phyloP scores from a whole-genome alignment of 768 basidiomycete species.

The Tulasnella sp. region DNA sequence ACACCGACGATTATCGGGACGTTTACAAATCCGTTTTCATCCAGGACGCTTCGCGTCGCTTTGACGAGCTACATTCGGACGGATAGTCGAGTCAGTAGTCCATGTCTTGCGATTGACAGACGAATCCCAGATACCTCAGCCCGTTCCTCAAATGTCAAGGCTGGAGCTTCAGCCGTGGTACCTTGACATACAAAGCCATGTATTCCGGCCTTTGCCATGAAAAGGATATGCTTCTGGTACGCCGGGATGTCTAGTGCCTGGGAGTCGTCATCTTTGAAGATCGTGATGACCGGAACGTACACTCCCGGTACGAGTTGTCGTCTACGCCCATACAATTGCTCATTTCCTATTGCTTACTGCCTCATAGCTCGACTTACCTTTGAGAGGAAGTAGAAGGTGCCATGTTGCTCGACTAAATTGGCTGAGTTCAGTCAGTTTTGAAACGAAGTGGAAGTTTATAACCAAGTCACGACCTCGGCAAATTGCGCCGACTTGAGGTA shows the following conservation, averaged over 20 bases:
- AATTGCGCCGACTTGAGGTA: background rate
- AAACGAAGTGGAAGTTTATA: background rate
- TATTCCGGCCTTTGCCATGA: slow-evolving; percentile 22
- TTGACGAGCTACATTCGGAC: slow-evolving; percentile 24
- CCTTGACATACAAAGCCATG: slow-evolving; percentile 23
- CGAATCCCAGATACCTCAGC: slow-evolving; percentile 18
- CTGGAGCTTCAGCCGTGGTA: slow-evolving; percentile 24
- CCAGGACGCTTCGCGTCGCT: slow-evolving; percentile 26
- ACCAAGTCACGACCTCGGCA: background rate
- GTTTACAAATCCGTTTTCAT: slow-evolving; percentile 23
- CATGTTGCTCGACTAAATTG: background rate
- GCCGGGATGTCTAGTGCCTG: slow-evolving; percentile 27
- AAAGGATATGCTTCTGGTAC: slow-evolving; percentile 25
- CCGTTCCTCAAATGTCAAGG: slow-evolving; percentile 23
- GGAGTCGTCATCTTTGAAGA: slow-evolving; percentile 23
- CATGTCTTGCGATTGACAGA: background rate
- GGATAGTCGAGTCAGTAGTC: slow-evolving; percentile 18
- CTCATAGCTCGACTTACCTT: too few species aligned
- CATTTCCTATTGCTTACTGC: too few species aligned
- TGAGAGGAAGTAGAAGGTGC: background rate
- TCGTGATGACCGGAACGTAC: slow-evolving; percentile 23
- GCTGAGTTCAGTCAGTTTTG: background rate
- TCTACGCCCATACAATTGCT: too few species aligned
- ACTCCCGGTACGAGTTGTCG: slow-evolving; percentile 13
- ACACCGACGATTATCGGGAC: slow-evolving; percentile 28